Evolutionary conservation across 2,329 filamentous ascomycete species (phyloP), one percentile per base, ranked within the genome.

Genomic region (Epichloe aotearoae): DNA sequence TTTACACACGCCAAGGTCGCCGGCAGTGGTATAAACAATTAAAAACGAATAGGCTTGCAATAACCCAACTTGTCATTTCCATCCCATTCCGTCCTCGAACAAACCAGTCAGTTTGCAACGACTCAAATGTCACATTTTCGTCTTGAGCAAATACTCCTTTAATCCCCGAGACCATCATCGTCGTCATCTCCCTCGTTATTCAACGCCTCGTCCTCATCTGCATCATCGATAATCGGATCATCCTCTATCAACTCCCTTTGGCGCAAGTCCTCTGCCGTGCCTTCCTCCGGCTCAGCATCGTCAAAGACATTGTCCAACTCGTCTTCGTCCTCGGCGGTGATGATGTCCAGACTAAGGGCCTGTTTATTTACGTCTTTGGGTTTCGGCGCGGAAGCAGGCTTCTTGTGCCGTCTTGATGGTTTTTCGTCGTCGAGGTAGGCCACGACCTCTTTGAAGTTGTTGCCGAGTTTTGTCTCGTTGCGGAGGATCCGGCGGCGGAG

Each of bases 371-470:
- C 55, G 51, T 49, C 17, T 54, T 50, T 53, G 26, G 55, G 42
- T 36, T 56, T 56, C 11, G 58, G 50, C 19, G 47, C 30, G 20
- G 60, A 62, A 44, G 49, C 59, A 36, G 64, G 62, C 57, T 66
- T 69, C 61, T 73, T 76, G 46, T 63, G 64, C 38, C 66, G 65
- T 38, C 68, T 65, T 11, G 66, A 73, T 42, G 78, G 66, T 60
- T 83, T 82, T 46, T 75, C 73, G 52, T 84, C 79, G 59, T 95
- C 89, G 4, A 97, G 72, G 64, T 84, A 93, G 8, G 80, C 79
- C 4, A 95, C 72, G 6, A 96, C 81, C 59, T 93, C 88, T 61
- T 84, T 87, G 73, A 87, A 94, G 63, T 93, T 96, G 44, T 79
- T 73, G 2, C 93, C 93, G 3, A 98, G 75, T 61, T 80, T 82